phyloP scores from a whole-genome alignment of 805 yeast species.

The Jamesozyma gamospora region DNA sequence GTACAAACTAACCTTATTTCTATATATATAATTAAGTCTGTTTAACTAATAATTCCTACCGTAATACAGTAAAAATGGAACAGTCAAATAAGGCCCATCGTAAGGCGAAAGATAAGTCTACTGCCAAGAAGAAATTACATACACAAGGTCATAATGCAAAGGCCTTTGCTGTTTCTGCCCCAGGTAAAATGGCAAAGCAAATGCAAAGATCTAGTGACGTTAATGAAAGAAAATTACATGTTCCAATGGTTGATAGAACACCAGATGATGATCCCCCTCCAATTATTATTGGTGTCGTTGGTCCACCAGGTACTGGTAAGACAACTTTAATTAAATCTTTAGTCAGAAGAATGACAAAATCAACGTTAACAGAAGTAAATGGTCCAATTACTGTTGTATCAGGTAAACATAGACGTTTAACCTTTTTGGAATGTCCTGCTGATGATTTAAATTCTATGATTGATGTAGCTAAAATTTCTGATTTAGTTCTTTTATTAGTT shows the following conservation, averaged over 20 bases:
- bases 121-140: constrained; percentile 81
- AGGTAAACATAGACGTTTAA: constrained; percentile 85
- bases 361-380: constrained; percentile 72
- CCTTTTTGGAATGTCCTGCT: constrained; percentile 78
- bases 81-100: constrained; percentile 82
- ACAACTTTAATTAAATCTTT: constrained; percentile 85
- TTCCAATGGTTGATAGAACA: constrained; percentile 94
- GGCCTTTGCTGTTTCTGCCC: constrained; percentile 76
- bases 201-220: constrained; percentile 78
- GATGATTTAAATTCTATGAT: constrained; percentile 93
- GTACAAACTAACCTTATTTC: too few species aligned
- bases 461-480: constrained; percentile 92
- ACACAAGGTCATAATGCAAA: constrained; percentile 78
- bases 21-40: too few species aligned
- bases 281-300: constrained; percentile 89
- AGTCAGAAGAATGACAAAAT: constrained; percentile 79
- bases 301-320: constrained; percentile 98
- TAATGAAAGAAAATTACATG: constrained; percentile 77
- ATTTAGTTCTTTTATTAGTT: constrained; percentile 74
- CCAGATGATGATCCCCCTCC: constrained; percentile 99
- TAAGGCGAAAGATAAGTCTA: constrained; percentile 41
- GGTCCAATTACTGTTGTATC: constrained; percentile 97
- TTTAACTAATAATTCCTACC: too few species aligned
- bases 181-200: constrained; percentile 74
- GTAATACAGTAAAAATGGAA: constrained; percentile 24